A percentile compares a stretch with the other conserved stretches of the same genome.
These are phyloP conservation scores for Cystofilobasidium bisporidii DNA, from an alignment of 768 basidiomycete species.

Conservation along the genomic window DNA sequence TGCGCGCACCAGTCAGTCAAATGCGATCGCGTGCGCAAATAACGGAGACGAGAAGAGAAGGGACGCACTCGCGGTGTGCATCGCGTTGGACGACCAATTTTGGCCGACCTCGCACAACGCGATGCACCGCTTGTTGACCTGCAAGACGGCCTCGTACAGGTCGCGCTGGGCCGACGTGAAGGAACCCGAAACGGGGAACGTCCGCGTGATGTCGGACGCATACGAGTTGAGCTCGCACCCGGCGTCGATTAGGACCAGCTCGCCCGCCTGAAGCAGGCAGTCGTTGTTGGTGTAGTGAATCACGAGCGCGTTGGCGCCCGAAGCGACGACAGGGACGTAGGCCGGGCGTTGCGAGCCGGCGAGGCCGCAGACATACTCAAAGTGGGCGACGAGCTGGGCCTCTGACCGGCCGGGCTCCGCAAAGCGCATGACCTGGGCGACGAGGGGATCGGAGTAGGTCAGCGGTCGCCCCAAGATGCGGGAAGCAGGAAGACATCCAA, in stretches of 20 bases:
- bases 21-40: no score
- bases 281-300: constrained; percentile 95
- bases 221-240: constrained; percentile 36
- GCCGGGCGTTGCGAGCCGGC: constrained; percentile 74
- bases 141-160: constrained; percentile 69
- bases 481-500: not conserved
- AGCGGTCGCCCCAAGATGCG: not conserved
- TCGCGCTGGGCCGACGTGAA: constrained; percentile 74
- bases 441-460: no score
- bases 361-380: constrained; percentile 75
- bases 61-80: constrained; percentile 56
- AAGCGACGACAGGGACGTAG: constrained; percentile 97
- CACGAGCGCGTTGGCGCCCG: constrained; percentile 77
- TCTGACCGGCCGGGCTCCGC: constrained; percentile 52
- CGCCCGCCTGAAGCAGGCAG: constrained; percentile 57
- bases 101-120: constrained; percentile 42
- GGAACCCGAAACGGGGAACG: constrained; percentile 72
- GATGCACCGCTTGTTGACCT: constrained; percentile 52
- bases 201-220: constrained; percentile 39
- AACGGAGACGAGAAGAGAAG: not conserved
- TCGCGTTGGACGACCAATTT: constrained; percentile 56
- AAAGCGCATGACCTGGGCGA: constrained; percentile 78
- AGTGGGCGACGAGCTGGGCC: constrained; percentile 62
- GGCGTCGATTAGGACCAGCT: constrained; percentile 73
- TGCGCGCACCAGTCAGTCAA: no score